These are phyloP conservation scores for Trichoderma guizhouense DNA, from an alignment of 2,329 filamentous ascomycete genomes.

Conservation along the genomic window DNA sequence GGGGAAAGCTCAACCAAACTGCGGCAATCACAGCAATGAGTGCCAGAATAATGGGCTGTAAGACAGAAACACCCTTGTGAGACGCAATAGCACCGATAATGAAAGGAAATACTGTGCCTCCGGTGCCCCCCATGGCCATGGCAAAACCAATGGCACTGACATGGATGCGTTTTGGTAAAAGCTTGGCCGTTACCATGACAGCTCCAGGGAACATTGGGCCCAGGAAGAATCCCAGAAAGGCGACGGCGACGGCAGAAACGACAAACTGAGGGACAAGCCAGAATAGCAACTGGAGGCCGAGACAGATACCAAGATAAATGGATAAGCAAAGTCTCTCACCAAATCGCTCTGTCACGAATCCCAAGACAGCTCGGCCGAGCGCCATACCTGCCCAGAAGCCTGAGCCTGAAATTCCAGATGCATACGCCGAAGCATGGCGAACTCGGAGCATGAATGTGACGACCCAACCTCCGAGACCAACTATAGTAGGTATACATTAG, in stretches of 20 bases:
- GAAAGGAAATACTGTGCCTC: constrained; percentile 61
- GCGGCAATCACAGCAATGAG: constrained; percentile 36
- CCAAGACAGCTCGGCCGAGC: constrained; percentile 61
- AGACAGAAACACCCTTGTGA: constrained; percentile 44
- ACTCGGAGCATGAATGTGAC: constrained; percentile 76
- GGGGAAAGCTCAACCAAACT: constrained; percentile 38
- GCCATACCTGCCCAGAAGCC: constrained; percentile 81
- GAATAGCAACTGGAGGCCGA: constrained; percentile 60
- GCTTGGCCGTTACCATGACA: constrained; percentile 66
- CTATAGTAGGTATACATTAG: constrained; percentile 22
- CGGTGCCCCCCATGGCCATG: constrained; percentile 67
- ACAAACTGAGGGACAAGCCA: constrained; percentile 59
- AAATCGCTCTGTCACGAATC: constrained; percentile 65
- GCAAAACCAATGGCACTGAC: constrained; percentile 72
- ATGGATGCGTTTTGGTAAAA: constrained; percentile 67
- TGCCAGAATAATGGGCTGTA: constrained; percentile 50
- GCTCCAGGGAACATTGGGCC: constrained; percentile 71
- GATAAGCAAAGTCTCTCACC: constrained; percentile 61
- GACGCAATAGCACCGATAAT: constrained; percentile 60
- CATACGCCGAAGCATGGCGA: constrained; percentile 60
- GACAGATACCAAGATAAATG: constrained; percentile 59
- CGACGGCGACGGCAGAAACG: constrained; percentile 57
- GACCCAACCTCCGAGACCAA: constrained; percentile 74
- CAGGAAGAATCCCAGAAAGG: constrained; percentile 69
- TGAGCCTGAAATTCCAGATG: constrained; percentile 67